A percentile compares a stretch with the other conserved stretches of the same genome.
Conservation (phyloP, 306 rosid genomes). For the Citrullus colocynthis region DNA sequence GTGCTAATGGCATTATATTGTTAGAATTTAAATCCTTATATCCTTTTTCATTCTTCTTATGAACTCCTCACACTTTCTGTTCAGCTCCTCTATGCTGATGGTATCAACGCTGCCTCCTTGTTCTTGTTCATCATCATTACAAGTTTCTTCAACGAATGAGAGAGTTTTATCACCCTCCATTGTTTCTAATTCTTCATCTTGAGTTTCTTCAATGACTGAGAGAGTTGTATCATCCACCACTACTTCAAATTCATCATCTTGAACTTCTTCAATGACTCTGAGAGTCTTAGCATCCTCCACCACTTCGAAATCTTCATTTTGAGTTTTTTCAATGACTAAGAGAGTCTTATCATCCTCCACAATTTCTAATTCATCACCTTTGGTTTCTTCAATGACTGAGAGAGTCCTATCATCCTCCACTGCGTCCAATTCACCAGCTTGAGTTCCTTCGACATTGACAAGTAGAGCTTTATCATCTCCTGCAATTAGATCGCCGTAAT, state of each 20-base stretch:
- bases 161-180: neutral
- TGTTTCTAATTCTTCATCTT: neutral
- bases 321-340: neutral
- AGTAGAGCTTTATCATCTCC: neutral
- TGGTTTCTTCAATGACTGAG: neutral
- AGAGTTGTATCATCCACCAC: neutral
- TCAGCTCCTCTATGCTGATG: slow-evolving; percentile 7
- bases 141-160: neutral
- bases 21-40: neutral
- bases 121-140: neutral
- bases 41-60: slow-evolving; percentile 6
- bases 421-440: neutral
- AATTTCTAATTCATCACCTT: neutral
- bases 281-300: neutral
- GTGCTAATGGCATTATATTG: neutral
- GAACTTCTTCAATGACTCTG: neutral
- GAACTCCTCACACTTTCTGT: slow-evolving; percentile 3
- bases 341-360: neutral
- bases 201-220: neutral
- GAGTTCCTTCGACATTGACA: neutral
- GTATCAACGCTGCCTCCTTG: neutral
- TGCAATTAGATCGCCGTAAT: neutral
- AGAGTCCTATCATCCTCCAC: neutral
- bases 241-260: no score
- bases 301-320: no score